Evolutionary conservation across 2,329 filamentous ascomycete species (phyloP).

Genomic region (Beauveria bassiana): DNA sequence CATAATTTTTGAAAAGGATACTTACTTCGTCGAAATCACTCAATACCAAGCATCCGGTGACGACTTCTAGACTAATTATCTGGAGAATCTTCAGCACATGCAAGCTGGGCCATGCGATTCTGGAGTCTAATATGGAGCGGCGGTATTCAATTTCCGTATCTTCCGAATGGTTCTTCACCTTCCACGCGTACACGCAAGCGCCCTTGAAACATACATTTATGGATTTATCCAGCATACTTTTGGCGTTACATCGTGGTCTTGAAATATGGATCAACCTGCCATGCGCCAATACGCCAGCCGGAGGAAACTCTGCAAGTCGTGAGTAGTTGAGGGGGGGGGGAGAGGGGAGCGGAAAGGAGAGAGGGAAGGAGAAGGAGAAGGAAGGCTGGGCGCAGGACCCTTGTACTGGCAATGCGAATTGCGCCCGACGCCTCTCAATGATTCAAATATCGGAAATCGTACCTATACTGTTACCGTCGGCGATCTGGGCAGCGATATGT

Average conservation of each 20-base stretch:
- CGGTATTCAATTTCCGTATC: not conserved
- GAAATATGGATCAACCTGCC: not conserved
- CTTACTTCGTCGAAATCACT: not conserved
- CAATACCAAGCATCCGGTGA: not conserved
- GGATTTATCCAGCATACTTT: not conserved
- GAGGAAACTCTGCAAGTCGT: not conserved
- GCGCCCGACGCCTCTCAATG: no score
- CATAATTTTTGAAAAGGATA: no score
- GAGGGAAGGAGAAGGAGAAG: no score
- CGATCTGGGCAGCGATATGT: no score
- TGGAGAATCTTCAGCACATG: not conserved
- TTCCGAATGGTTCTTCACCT: not conserved
- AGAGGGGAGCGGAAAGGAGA: not conserved
- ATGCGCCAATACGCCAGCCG: not conserved
- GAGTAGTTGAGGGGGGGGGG: not conserved
- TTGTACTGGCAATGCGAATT: no score
- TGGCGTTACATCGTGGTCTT: not conserved
- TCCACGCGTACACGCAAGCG: not conserved
- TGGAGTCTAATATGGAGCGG: not conserved
- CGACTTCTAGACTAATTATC: not conserved
- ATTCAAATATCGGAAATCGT: no score
- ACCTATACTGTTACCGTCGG: no score
- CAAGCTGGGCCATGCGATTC: not conserved
- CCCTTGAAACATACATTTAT: not conserved
- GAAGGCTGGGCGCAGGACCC: no score